Base-by-base conservation (phyloP, 169 alveolate genomes). In the Besnoitia besnoiti region DNA sequence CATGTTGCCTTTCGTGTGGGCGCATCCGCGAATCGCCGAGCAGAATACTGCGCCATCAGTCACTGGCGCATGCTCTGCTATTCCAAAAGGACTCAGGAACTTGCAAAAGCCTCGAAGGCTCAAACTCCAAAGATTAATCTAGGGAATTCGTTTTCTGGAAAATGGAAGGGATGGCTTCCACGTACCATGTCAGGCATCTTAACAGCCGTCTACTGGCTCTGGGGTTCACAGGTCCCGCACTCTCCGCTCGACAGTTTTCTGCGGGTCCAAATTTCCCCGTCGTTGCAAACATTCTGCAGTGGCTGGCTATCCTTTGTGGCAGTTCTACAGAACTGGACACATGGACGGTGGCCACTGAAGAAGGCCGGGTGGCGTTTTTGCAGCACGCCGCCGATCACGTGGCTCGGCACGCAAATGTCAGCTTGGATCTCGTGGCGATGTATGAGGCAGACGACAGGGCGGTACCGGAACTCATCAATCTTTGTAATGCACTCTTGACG, bases 131-230 rank as follows among this genome's bases (percentile, higher is more conserved):
- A n/a, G n/a, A n/a, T n/a, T n/a, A n/a, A n/a, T n/a, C n/a, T n/a
- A n/a, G n/a, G n/a, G n/a, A n/a, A n/a, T n/a, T n/a, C n/a, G n/a
- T n/a, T n/a, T n/a, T n/a, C n/a, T n/a, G n/a, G n/a, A n/a, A n/a
- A n/a, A n/a, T n/a, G n/a, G n/a, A n/a, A n/a, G n/a, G 33, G 24
- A 55, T 55, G 67, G 67, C 67, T 21, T 55, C 67, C 30, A 55
- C 24, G 33, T 55, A 55, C 24, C 67, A 42, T 39, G 59, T 77
- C 35, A 19, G 87, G 33, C 87, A 42, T 19, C 87, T 77, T 14
- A 77, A 77, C 55, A 55, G 61, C 40, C 55, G 35, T 30, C 55
- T 77, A 37, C 55, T 77, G 33, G 87, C 87, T 30, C 87, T 77
- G 10, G 87, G 87, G 24, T 77, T 27, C 35, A 42, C 49, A 40